Conservation (phyloP, 805 yeast species). For the Ogataea parapolymorpha region DNA sequence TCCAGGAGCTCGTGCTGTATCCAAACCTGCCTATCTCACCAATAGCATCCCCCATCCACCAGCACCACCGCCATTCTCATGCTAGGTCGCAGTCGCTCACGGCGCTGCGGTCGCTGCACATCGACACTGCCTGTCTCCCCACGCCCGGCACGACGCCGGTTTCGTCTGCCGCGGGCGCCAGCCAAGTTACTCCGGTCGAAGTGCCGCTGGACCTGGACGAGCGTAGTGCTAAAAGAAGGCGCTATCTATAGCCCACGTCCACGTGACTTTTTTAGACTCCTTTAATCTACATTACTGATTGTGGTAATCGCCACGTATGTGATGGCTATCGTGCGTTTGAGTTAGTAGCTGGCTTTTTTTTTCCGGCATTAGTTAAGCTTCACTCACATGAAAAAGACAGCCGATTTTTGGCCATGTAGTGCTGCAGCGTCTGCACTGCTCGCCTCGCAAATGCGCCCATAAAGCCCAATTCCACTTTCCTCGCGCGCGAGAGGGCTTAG, state of each 20-base stretch:
- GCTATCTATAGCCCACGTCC: not conserved
- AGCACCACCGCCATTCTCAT: constrained; percentile 16
- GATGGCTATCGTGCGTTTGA: not conserved
- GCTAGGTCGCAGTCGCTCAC: constrained; percentile 26
- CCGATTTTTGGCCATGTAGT: not conserved
- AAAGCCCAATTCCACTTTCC: not conserved
- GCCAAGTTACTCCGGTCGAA: constrained; percentile 24
- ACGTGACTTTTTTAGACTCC: not conserved
- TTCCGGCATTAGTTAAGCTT: not conserved
- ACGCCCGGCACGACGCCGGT: constrained; percentile 34
- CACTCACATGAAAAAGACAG: not conserved
- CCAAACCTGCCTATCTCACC: constrained; percentile 29
- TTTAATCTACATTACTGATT: not conserved
- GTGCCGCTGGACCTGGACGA: constrained; percentile 9
- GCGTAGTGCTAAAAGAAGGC: constrained; percentile 8
- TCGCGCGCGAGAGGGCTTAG: no score
- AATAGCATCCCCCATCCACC: constrained; percentile 29
- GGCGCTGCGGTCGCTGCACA: constrained; percentile 20
- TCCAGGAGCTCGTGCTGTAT: constrained; percentile 21
- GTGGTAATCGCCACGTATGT: not conserved
- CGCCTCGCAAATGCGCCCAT: not conserved
- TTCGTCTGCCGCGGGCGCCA: constrained; percentile 10
- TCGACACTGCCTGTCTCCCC: constrained; percentile 23
- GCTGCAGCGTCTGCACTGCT: not conserved
- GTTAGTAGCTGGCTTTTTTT: not conserved